Evolutionary conservation across 2,329 filamentous ascomycete species (phyloP), one percentile per base, ranked within the genome.

Genomic region (Calonectria naviculata): DNA sequence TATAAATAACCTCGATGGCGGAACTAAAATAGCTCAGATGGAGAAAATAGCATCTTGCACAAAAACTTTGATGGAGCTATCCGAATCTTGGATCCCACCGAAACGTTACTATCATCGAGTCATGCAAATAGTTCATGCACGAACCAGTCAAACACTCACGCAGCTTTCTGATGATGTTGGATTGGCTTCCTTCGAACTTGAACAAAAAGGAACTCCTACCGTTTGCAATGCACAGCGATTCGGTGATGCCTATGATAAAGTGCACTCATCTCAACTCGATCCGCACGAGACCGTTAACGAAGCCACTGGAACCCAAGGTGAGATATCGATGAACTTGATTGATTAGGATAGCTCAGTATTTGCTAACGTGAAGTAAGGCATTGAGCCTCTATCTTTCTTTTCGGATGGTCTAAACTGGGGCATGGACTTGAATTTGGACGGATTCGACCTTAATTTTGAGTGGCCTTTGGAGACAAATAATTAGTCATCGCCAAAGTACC

Each of bases 41-140:
- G n/a, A 60, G 7, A 24, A 19, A 24, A 28, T 67, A 3, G 4
- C 28, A 4, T 67, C 64, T 6, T 67, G 64, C 29, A 34, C 34
- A 15, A 41, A 67, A 7, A 67, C 64, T 3, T 47, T 67, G 8
- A n/a, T 28, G 49, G 64, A 67, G 28, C 29, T 67, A 7, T 67
- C 64, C 7, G 28, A 47, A 15, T 38, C 64, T 4, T 67, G 64
- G 64, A 58, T 38, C n/a, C 64, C 64, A 1, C 52, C 64, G 12
- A 38, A 49, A 13, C 31, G 54, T 15, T 54, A 54, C 8, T 36
- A 34, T 24, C 26, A 5, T 10, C 29, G 49, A 24, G 49, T 54
- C 10, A 5, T 15, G 19, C 49, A 54, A 36, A 54, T 54, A 4
- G 5, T 54, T 9, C 49, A 54, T 9, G 28, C 49, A 24, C 31